Base-by-base conservation (phyloP, 805 yeast species). In the Candida sanyiensis region DNA sequence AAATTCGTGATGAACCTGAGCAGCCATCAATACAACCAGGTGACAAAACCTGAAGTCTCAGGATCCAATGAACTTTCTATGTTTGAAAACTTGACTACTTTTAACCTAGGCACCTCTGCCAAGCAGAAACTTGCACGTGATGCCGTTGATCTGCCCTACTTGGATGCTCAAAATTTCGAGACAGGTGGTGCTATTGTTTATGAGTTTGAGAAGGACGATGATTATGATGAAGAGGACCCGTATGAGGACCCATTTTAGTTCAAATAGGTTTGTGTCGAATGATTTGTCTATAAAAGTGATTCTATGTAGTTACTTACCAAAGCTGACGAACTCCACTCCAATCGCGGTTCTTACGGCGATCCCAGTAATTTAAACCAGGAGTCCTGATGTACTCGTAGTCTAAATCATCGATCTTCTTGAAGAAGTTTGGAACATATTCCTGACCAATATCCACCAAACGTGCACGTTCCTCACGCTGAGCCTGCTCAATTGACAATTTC, bases 171-270 rank as follows among this genome's bases (percentile, higher is more conserved):
- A 54, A 64, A 67, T 13, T 84, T 82, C 16, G 73, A 77, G 24
- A 64, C 75, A 35, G 96, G 95, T 38, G 96, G 97, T 15, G 97
- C 98, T 1, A 89, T 93, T 49, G 95, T 90, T 4, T 90, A 90
- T 56, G 93, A 93, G 56, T 93, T 80, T 57, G 97, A 93, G 53
- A 86, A 89, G 56, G 97, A 90, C 59, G 98, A 90, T 58, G 98
- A 90, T 59, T 90, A 89, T 56, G 98, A 90, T 55, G 98, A 90
- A 58, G 97, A 93, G 51, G 98, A 90, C 61, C 97, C 97, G 0
- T 90, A 80, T 54, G 98, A 90, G 57, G 97, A 90, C 56, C 97
- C 97, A 6, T 88, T 87, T 54, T 88, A 61, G 59, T 27, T 21
- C n/a, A 13, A 9, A 13, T 26, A n/a, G 9, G 15, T 25, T 25